Conservation (phyloP, 2,329 filamentous ascomycete genomes). For the Fusarium staphyleae region DNA sequence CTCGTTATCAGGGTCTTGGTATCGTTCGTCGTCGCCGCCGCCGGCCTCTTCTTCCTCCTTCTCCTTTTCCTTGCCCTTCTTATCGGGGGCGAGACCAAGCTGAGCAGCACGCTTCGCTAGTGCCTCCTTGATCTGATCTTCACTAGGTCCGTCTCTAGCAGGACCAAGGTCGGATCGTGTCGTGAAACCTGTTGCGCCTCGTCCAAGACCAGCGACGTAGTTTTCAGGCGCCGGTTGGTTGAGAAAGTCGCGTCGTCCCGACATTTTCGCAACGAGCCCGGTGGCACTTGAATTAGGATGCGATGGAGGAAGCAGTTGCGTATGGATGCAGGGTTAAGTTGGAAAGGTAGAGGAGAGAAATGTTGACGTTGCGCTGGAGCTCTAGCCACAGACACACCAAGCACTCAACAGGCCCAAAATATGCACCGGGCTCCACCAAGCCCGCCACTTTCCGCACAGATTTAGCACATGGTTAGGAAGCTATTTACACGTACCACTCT, state of each 20-base stretch:
- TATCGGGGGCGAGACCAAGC: conserved; percentile 73
- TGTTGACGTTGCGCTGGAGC: conserved; percentile 10
- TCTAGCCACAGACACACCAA: conserved; percentile 13
- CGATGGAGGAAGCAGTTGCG: conserved; percentile 1
- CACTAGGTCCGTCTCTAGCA: conserved; percentile 91
- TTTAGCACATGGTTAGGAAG: not conserved
- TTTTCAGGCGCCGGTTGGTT: conserved; percentile 86
- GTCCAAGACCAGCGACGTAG: conserved; percentile 94
- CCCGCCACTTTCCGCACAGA: conserved; percentile 14
- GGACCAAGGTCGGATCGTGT: conserved; percentile 96
- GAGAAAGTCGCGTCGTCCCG: conserved; percentile 80
- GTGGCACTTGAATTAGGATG: conserved; percentile 22
- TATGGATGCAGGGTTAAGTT: not conserved
- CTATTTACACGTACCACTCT: not conserved
- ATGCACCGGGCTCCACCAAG: not conserved
- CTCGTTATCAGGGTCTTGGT: conserved; percentile 97
- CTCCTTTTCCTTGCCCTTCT: conserved; percentile 73
- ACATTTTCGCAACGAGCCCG: conserved; percentile 50
- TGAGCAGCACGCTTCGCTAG: conserved; percentile 91
- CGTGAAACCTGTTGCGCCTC: conserved; percentile 97
- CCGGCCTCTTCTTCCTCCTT: conserved; percentile 77
- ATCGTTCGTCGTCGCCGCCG: conserved; percentile 79
- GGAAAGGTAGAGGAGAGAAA: not conserved
- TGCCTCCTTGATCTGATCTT: conserved; percentile 98
- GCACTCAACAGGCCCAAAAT: conserved; percentile 25